phyloP scores from a whole-genome alignment of 768 basidiomycete genomes.

The Leccinum subgranulosum region DNA sequence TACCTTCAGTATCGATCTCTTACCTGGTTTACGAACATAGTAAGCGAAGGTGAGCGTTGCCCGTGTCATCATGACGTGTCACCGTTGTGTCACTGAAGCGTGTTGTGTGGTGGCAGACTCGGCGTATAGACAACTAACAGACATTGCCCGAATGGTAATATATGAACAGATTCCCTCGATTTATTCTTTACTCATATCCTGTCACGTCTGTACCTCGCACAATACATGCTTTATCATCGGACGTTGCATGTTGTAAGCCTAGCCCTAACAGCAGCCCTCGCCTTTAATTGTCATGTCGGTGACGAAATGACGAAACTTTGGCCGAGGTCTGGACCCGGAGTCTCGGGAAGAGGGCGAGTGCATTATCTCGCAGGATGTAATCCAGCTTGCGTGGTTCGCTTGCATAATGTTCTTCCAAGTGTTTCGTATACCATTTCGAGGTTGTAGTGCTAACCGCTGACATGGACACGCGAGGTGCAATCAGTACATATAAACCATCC shows the following conservation, averaged over 20 bases:
- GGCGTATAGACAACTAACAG: conserved; percentile 46
- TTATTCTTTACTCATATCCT: conserved; percentile 23
- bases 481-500: neutral
- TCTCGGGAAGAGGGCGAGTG: conserved; percentile 49
- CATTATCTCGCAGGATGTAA: conserved; percentile 47
- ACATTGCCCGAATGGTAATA: conserved; percentile 14
- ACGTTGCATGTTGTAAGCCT: conserved; percentile 10
- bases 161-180: conserved; percentile 22
- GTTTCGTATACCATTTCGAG: conserved; percentile 59
- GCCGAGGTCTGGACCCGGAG: conserved; percentile 7
- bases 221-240: conserved; percentile 17
- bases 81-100: conserved; percentile 1
- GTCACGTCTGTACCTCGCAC: conserved; percentile 28
- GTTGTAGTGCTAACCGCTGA: conserved; percentile 57
- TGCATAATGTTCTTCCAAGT: conserved; percentile 48
- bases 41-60: conserved; percentile 62
- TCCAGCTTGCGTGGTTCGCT: conserved; percentile 38
- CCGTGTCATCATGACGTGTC: neutral
- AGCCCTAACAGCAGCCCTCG: neutral
- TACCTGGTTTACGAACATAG: conserved; percentile 92
- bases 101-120: conserved; percentile 40
- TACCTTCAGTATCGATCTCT: conserved; percentile 95
- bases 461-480: neutral
- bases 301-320: neutral
- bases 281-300: neutral